These are phyloP conservation scores for Leccinum disarticulatum DNA, from an alignment of 768 basidiomycete species.

Conservation along the genomic window DNA sequence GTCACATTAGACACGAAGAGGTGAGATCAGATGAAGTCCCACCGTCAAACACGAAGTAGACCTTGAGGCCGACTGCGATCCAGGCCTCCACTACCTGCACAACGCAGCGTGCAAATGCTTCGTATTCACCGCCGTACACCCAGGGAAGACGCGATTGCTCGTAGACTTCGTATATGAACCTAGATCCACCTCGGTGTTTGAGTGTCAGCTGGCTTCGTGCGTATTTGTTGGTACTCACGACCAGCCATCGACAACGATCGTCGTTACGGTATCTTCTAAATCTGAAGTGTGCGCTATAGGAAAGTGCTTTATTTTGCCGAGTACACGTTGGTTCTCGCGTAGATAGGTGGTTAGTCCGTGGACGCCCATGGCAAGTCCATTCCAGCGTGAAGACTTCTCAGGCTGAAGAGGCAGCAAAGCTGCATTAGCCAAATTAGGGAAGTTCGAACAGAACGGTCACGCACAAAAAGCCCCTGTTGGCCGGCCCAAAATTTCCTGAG, in stretches of 20 bases:
- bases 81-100: constrained; percentile 58
- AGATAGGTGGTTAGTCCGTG: constrained; percentile 54
- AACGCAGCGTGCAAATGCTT: constrained; percentile 50
- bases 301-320: constrained; percentile 40
- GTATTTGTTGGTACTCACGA: constrained; percentile 57
- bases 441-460: neutral
- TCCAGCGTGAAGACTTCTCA: neutral
- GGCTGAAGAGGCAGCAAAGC: neutral
- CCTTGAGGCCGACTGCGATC: constrained; percentile 61
- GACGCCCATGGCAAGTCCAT: constrained; percentile 44
- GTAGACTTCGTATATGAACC: constrained; percentile 75
- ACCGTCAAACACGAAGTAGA: constrained; percentile 88
- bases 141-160: constrained; percentile 64
- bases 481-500: neutral
- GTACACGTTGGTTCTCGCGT: constrained; percentile 42
- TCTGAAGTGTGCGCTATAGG: constrained; percentile 4
- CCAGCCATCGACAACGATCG: constrained; percentile 81
- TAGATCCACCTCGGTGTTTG: constrained; percentile 29
- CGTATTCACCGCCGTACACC: constrained; percentile 86
- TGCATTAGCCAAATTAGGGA: constrained; percentile 6
- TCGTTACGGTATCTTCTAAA: constrained; percentile 27
- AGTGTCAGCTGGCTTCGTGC: constrained; percentile 6
- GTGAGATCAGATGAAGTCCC: constrained; percentile 19
- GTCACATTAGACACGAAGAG: constrained; percentile 12
- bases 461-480: neutral